A percentile compares a stretch with the other conserved stretches of the same genome.
phyloP scores from a whole-genome alignment of 805 yeast species.

The Yamadazyma akitaensis region DNA sequence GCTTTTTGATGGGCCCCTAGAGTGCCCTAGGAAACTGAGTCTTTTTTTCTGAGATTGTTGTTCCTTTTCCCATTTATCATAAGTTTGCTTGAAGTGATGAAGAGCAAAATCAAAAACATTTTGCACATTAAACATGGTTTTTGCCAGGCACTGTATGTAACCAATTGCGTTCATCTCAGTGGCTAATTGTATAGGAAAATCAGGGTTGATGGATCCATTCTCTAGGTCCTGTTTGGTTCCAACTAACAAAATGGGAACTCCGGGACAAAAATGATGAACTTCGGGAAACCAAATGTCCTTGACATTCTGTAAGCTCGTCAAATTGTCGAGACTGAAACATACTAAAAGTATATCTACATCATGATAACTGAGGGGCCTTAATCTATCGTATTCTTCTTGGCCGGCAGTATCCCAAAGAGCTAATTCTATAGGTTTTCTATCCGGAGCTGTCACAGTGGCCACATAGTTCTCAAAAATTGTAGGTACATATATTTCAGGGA shows the following conservation, averaged over 20 bases:
- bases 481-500: conserved; percentile 74
- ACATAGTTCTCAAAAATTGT: conserved; percentile 80
- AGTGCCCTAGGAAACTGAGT: conserved; percentile 31
- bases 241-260: conserved; percentile 71
- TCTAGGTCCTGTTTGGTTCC: conserved; percentile 75
- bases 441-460: conserved; percentile 58
- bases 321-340: conserved; percentile 69
- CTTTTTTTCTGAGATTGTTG: conserved; percentile 26
- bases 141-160: conserved; percentile 80
- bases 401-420: conserved; percentile 92
- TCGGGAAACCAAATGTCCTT: conserved; percentile 88
- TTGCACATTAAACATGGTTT: conserved; percentile 59
- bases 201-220: conserved; percentile 33
- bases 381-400: conserved; percentile 79
- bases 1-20: conserved; percentile 22
- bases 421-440: conserved; percentile 74
- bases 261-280: conserved; percentile 77
- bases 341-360: conserved; percentile 73
- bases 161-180: conserved; percentile 62
- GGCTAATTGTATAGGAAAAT: conserved; percentile 52
- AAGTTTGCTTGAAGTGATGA: conserved; percentile 39
- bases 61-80: conserved; percentile 35
- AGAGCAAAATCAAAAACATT: conserved; percentile 66
- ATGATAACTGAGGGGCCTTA: conserved; percentile 75
- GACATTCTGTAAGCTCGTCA: conserved; percentile 64